Evolutionary conservation across 441 rosid species (phyloP), one percentile per base, ranked within the genome.

Genomic region (Mallotus japonicus): DNA sequence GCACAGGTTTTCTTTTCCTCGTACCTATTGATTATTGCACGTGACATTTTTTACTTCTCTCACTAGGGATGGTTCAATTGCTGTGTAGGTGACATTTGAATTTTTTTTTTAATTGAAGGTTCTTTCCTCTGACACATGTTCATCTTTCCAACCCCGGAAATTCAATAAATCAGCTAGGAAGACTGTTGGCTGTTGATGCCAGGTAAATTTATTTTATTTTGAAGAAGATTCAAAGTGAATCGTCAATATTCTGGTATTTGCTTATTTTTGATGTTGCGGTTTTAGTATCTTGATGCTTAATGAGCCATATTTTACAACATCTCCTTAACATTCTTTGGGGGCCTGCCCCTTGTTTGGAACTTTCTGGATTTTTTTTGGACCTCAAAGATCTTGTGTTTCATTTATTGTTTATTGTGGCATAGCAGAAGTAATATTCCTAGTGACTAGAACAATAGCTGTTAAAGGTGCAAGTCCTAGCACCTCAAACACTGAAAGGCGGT

Each of bases 101-200:
- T 32, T 57, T 46, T 14, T 67, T 62, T 62, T 62, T 51, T 79
- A 77, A 76, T 77, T 63, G 62, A 75, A 95, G 99, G 95, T 95
- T 95, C 83, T 88, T 91, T 32, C 95, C 97, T 16, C 86, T 90
- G 82, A 88, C 88, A 42, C 91, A 90, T 75, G 86, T 90, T 84
- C 92, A 88, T 66, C 92, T 95, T 77, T 93, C 95, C 17, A 75
- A 64, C 85, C 94, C 97, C 60, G 99, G 99, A 62, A 90, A 90
- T 84, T 87, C 92, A 58, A 84, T 87, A 81, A 73, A 74, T 82
- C 95, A 90, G 76, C 90, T 91, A 73, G 99, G 96, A 81, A 87
- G 93, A 77, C 85, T 86, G 95, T 86, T 95, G 74, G 87, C 94
- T 69, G 86, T 92, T 76, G 95, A 90, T 81, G 80, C 92, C 75